A percentile compares a stretch with the other conserved stretches of the same genome.
These are phyloP conservation scores for Penicillium robsamsonii DNA, from an alignment of 495 filamentous ascomycete genomes.

Conservation along the genomic window DNA sequence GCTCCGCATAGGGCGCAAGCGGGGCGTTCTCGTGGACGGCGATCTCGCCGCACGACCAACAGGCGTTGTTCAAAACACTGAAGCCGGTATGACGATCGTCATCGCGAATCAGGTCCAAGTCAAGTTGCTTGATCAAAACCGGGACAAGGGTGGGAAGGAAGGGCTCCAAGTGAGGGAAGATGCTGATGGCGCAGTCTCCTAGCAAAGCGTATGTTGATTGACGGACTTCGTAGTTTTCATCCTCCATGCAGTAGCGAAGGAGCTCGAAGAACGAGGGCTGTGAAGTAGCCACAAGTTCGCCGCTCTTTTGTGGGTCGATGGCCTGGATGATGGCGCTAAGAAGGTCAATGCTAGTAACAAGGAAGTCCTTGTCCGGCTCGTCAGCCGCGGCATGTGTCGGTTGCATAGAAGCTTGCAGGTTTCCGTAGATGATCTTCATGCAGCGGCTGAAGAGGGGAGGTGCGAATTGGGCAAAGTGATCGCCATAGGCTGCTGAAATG, in stretches of 20 bases:
- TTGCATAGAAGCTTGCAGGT: slow-evolving; percentile 71
- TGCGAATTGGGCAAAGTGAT: slow-evolving; percentile 80
- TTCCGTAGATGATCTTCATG: slow-evolving; percentile 85
- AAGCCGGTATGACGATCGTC: slow-evolving; percentile 76
- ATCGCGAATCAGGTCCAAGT: slow-evolving; percentile 70
- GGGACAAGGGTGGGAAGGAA: slow-evolving; percentile 72
- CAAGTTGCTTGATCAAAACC: slow-evolving; percentile 79
- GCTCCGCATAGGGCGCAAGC: slow-evolving; percentile 74
- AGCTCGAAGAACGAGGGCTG: slow-evolving; percentile 87
- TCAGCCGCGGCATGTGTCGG: slow-evolving; percentile 56
- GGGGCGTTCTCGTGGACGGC: slow-evolving; percentile 78
- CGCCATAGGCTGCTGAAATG: slow-evolving; percentile 81
- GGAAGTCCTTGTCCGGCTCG: slow-evolving; percentile 91
- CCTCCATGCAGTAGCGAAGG: slow-evolving; percentile 88
- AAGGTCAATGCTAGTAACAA: slow-evolving; percentile 94
- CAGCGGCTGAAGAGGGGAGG: slow-evolving; percentile 81
- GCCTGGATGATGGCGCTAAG: slow-evolving; percentile 93
- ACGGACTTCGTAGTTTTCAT: slow-evolving; percentile 85
- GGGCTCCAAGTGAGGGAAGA: slow-evolving; percentile 77
- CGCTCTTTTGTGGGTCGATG: slow-evolving; percentile 69
- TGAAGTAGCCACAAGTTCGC: slow-evolving; percentile 68
- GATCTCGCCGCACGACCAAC: slow-evolving; percentile 96
- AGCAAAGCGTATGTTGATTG: slow-evolving; percentile 96
- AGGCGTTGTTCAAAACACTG: slow-evolving; percentile 94
- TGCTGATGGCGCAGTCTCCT: slow-evolving; percentile 94